Evolutionary conservation across 257 asterid genomes (phyloP).

Genomic region (Petunia secreta): DNA sequence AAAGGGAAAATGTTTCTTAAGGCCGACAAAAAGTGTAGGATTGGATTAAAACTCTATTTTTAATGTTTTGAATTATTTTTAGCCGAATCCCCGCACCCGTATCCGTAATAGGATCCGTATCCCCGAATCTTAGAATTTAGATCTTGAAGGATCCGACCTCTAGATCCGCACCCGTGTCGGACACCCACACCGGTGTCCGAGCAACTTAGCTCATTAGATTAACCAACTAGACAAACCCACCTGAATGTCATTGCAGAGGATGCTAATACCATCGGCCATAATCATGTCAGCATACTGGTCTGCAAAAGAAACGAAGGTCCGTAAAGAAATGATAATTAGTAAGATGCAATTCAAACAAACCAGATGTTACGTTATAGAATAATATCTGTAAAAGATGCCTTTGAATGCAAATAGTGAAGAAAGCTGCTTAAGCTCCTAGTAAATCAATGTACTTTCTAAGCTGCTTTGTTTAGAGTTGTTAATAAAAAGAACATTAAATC

Average conservation of each 20-base stretch:
- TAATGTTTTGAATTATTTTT: too few species aligned
- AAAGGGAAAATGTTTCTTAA: too few species aligned
- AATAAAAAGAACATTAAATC: background rate
- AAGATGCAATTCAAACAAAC: background rate
- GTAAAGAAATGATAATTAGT: constrained; percentile 1
- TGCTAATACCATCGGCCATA: constrained; percentile 58
- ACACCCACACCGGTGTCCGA: too few species aligned
- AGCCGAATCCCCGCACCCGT: too few species aligned
- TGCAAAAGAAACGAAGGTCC: constrained; percentile 34
- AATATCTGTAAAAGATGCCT: background rate
- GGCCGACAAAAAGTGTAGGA: too few species aligned
- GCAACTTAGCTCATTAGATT: constrained; percentile 13
- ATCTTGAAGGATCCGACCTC: too few species aligned
- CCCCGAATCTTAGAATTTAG: too few species aligned
- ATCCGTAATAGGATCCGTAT: too few species aligned
- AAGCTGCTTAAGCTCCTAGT: background rate
- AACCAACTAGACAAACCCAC: constrained; percentile 35
- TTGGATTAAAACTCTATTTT: too few species aligned
- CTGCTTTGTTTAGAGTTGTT: background rate
- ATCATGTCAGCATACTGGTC: constrained; percentile 51
- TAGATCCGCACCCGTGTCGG: too few species aligned
- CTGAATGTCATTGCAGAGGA: constrained; percentile 55
- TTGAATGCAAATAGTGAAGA: background rate
- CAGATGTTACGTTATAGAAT: background rate
- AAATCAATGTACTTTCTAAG: background rate